phyloP scores from a whole-genome alignment of 1,284 basidiomycete genomes.

The Papiliotrema flavescens region DNA sequence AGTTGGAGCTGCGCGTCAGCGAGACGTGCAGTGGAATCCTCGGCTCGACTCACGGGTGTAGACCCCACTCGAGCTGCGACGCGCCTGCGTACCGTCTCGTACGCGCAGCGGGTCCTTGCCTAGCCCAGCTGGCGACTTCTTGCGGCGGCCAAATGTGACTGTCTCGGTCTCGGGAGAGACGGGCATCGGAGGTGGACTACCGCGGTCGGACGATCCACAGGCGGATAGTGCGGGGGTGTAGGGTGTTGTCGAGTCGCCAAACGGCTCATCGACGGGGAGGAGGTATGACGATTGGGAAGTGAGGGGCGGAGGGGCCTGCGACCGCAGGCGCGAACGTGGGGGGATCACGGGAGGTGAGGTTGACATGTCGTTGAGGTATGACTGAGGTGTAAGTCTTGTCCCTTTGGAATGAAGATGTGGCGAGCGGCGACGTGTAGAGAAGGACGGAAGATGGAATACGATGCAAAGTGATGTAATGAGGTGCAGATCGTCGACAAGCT shows the following conservation, averaged over 20 bases:
- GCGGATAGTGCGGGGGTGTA: not conserved
- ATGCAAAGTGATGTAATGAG: too few relatives aligned
- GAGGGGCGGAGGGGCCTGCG: not conserved
- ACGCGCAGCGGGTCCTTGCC: slow-evolving; percentile 3
- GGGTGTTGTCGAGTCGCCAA: not conserved
- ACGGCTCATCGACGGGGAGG: slow-evolving; percentile 1
- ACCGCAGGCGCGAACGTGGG: not conserved
- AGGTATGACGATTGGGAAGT: not conserved
- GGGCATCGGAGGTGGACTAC: not conserved
- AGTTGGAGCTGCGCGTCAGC: slow-evolving; percentile 4
- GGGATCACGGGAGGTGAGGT: not conserved
- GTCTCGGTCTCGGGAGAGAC: not conserved
- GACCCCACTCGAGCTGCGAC: slow-evolving; percentile 2
- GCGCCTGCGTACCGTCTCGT: not conserved
- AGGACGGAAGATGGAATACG: too few relatives aligned
- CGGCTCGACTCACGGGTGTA: slow-evolving; percentile 2
- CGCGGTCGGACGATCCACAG: not conserved
- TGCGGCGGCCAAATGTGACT: not conserved
- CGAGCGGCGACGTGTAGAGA: too few relatives aligned
- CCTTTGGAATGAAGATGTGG: too few relatives aligned
- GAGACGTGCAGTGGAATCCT: not conserved
- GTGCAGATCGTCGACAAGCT: too few relatives aligned
- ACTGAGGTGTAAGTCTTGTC: not conserved
- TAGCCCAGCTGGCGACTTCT: not conserved
- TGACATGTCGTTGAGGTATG: not conserved